These are phyloP conservation scores for Tritrichomonas foetus DNA, from an alignment of 208 protist species.

Conservation along the genomic window DNA sequence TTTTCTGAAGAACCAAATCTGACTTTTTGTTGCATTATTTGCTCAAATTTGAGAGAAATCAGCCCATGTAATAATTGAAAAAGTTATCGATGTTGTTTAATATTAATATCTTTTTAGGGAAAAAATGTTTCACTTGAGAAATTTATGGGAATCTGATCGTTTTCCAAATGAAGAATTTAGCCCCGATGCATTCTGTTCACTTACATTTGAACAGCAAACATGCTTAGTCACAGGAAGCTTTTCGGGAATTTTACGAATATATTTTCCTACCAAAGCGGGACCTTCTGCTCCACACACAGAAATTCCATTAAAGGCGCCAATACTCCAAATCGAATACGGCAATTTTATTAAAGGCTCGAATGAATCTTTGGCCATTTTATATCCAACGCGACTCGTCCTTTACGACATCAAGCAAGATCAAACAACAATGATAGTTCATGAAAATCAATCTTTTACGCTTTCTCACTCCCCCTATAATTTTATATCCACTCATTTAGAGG, in stretches of 20 bases:
- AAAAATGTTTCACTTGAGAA: constrained; percentile 8
- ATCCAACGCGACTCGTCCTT: background rate
- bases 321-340: background rate
- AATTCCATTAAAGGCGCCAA: background rate
- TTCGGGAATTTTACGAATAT: constrained; percentile 23
- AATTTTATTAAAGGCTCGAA: background rate
- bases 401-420: background rate
- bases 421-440: background rate
- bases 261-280: background rate
- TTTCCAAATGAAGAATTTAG: constrained; percentile 4
- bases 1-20: too few relatives aligned
- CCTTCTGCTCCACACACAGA: background rate
- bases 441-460: background rate
- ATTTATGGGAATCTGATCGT: background rate
- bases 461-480: constrained; percentile 17
- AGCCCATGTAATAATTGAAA: too few relatives aligned
- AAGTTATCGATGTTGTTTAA: too few relatives aligned
- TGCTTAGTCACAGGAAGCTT: background rate
- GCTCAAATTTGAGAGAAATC: too few relatives aligned
- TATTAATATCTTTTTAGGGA: too few relatives aligned
- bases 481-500: background rate
- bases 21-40: too few relatives aligned
- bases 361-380: background rate
- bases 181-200: background rate
- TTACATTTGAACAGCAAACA: background rate